phyloP scores from a whole-genome alignment of 148 eudicot genomes.

The Bassia scoparia region DNA sequence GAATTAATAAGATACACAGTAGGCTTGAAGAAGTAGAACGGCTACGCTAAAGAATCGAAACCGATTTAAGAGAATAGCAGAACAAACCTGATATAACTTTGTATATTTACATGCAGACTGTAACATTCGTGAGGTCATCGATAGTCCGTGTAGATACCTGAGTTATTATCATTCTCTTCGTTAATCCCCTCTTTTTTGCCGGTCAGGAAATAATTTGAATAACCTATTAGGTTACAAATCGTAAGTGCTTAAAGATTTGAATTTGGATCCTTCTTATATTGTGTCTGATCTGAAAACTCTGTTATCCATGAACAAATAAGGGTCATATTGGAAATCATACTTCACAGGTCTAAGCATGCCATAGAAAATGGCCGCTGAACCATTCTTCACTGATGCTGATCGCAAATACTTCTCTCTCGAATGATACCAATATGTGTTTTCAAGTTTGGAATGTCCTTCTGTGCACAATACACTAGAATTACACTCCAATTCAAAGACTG shows the following conservation, averaged over 20 bases:
- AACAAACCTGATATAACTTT: background rate
- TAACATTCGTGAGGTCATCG: too few species aligned
- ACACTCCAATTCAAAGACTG: slow-evolving; percentile 72
- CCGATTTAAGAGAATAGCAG: too few species aligned
- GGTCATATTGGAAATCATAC: slow-evolving; percentile 76
- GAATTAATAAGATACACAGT: too few species aligned
- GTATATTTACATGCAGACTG: slow-evolving; percentile 13
- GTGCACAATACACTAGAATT: slow-evolving; percentile 58
- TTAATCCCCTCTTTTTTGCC: background rate
- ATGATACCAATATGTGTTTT: slow-evolving; percentile 50
- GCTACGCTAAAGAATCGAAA: too few species aligned
- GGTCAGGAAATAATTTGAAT: too few species aligned
- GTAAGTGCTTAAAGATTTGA: background rate
- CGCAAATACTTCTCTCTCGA: slow-evolving; percentile 59
- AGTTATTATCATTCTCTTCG: background rate
- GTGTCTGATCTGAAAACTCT: slow-evolving; percentile 51
- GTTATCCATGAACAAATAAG: slow-evolving; percentile 80
- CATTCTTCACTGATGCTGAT: slow-evolving; percentile 60
- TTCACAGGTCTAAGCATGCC: slow-evolving; percentile 68
- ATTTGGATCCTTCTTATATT: background rate
- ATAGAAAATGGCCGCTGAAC: slow-evolving; percentile 80
- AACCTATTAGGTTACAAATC: background rate
- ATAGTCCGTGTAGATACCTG: background rate
- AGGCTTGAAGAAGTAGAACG: too few species aligned
- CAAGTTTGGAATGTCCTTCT: slow-evolving; percentile 74